Evolutionary conservation across 768 basidiomycete species (phyloP), one percentile per base, ranked within the genome.

Genomic region (Collybia sp.): DNA sequence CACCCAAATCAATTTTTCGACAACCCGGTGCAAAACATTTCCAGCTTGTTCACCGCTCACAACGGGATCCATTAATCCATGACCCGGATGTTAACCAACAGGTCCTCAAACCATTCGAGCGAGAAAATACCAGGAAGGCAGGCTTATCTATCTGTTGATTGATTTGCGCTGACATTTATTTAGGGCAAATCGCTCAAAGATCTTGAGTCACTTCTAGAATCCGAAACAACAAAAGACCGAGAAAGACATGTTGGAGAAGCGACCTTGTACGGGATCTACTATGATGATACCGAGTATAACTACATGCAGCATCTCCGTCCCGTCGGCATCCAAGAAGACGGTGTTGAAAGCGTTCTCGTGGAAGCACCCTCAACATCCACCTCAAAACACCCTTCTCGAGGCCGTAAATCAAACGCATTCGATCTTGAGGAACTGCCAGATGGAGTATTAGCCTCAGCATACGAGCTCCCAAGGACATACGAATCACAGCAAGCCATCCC

Each of bases 261-360:
- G 0, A 71, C 87, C 5, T 61, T 81, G 8, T 94, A 97, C 63
- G 96, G 93, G 3, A 69, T 99, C 59, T 91, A 91, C 67, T 98
- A 81, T 67, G 93, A 98, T 68, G 94, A 99, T 60, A 86, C 90
- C 5, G 79, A 93, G 48, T 99, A 99, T 70, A 90, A 99, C 66
- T 99, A 99, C 71, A 93, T 97, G 89, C 87, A 94, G 63, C 96
- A 99, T 67, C 79, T 99, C 37, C 85, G 91, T 11, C 56, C 78
- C 2, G 80, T 90, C 42, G 91, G 90, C 3, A 57, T 78, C 11
- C 77, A 84, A 47, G 88, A 90, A 59, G 88, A 84, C 37, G 88
- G 88, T 10, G 81, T 88, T 6, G 91, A 93, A 33, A 86, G 82
- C 47, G 68, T 90, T 43, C 73, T 94, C 47, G 70, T 96, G 42